Evolutionary conservation across 176 grass and related monocot species (phyloP).

Genomic region (Oryza longistaminata): DNA sequence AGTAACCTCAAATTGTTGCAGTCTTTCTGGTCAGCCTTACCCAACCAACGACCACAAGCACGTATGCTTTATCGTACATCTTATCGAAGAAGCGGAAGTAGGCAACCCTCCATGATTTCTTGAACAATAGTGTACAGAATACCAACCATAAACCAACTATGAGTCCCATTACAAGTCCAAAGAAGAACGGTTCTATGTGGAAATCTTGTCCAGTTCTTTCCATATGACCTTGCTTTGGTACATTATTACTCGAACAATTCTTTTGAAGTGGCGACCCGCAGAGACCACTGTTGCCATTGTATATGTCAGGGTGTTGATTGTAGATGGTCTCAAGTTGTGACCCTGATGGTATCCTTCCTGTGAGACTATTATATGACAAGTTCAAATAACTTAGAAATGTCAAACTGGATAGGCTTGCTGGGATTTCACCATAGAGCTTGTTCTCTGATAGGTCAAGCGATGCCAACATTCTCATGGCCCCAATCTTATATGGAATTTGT

Average conservation of each 20-base stretch:
- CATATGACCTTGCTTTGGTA: too few species aligned
- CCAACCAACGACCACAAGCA: neutral
- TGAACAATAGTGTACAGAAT: neutral
- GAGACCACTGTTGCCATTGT: constrained; percentile 20
- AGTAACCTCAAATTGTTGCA: too few species aligned
- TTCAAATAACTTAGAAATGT: constrained; percentile 29
- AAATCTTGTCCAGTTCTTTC: neutral
- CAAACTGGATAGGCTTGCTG: constrained; percentile 2
- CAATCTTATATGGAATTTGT: too few species aligned
- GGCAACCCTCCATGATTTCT: neutral
- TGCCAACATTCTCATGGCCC: constrained; percentile 27
- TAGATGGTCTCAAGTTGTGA: constrained; percentile 38
- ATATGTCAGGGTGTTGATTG: constrained; percentile 9
- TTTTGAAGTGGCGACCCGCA: constrained; percentile 28
- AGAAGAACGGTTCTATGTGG: neutral
- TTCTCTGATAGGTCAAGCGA: constrained; percentile 44
- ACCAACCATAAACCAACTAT: neutral
- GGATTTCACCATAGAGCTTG: constrained; percentile 31
- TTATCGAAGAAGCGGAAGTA: neutral
- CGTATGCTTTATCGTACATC: neutral
- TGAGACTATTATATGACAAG: neutral
- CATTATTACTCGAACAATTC: neutral
- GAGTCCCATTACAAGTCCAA: neutral
- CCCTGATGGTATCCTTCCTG: constrained; percentile 32
- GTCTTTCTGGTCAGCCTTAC: too few species aligned